These are phyloP conservation scores for Coniochaeta sp. DNA, from an alignment of 2,329 filamentous ascomycete species.

Conservation along the genomic window DNA sequence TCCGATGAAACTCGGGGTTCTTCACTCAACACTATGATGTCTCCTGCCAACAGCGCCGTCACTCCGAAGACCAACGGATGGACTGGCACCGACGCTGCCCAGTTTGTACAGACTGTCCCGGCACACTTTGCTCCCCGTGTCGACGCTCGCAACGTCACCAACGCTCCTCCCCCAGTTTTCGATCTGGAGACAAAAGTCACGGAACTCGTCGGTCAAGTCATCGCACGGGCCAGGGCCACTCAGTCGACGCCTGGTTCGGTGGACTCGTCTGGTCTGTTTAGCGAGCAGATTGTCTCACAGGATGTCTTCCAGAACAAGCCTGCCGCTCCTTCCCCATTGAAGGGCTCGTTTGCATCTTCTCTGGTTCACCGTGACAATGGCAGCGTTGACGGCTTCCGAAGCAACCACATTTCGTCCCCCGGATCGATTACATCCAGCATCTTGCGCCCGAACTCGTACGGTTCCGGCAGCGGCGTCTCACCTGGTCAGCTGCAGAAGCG, in stretches of 20 bases:
- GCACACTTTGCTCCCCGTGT: not conserved
- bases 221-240: not conserved
- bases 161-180: not conserved
- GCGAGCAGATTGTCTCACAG: not conserved
- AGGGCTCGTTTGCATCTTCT: not conserved
- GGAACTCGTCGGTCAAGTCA: not conserved
- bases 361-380: not conserved
- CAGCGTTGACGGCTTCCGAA: not conserved
- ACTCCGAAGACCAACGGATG: not conserved
- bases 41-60: not conserved
- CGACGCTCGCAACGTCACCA: not conserved
- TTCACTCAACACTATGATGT: not conserved
- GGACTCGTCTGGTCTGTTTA: not conserved
- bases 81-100: not conserved
- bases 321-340: not conserved
- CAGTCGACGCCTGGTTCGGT: not conserved
- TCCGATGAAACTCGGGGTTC: not conserved
- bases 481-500: not conserved
- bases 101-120: not conserved
- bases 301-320: not conserved
- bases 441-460: not conserved
- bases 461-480: not conserved
- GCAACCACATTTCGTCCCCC: not conserved
- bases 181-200: not conserved
- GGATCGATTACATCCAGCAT: not conserved